phyloP scores from a whole-genome alignment of 1,284 basidiomycete species.

The Melampsora americana region DNA sequence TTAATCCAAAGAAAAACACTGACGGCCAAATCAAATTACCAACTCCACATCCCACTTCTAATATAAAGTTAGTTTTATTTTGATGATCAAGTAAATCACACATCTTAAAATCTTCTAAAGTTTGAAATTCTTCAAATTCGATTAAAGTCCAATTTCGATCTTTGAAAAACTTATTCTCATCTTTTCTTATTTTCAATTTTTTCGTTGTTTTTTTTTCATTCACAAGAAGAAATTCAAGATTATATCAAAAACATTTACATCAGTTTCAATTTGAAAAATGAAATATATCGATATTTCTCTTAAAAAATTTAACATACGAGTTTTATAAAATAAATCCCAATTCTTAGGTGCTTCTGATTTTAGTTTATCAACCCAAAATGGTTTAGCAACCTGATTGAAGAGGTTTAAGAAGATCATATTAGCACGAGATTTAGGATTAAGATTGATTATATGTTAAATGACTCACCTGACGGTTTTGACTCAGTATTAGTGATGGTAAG shows the following conservation, averaged over 20 bases:
- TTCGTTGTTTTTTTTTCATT: too few relatives aligned
- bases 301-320: conserved; percentile 48
- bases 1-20: conserved; percentile 1
- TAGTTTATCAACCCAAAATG: conserved; percentile 50
- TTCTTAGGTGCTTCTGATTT: conserved; percentile 50
- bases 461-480: not conserved
- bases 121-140: conserved; percentile 49
- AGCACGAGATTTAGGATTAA: not conserved
- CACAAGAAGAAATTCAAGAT: too few relatives aligned
- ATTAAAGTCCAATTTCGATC: conserved; percentile 55
- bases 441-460: not conserved
- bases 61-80: not conserved
- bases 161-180: conserved; percentile 54
- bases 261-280: too few relatives aligned
- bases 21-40: conserved; percentile 48
- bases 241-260: too few relatives aligned
- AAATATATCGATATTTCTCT: too few relatives aligned
- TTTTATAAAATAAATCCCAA: conserved; percentile 55
- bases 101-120: conserved; percentile 7
- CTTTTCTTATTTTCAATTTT: not conserved
- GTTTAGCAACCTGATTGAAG: conserved; percentile 45
- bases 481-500: not conserved
- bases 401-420: not conserved
- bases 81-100: conserved; percentile 10
- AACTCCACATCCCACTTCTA: conserved; percentile 47